Evolutionary conservation across 2,329 filamentous ascomycete species (phyloP).

Genomic region (Verruconis gallopava): DNA sequence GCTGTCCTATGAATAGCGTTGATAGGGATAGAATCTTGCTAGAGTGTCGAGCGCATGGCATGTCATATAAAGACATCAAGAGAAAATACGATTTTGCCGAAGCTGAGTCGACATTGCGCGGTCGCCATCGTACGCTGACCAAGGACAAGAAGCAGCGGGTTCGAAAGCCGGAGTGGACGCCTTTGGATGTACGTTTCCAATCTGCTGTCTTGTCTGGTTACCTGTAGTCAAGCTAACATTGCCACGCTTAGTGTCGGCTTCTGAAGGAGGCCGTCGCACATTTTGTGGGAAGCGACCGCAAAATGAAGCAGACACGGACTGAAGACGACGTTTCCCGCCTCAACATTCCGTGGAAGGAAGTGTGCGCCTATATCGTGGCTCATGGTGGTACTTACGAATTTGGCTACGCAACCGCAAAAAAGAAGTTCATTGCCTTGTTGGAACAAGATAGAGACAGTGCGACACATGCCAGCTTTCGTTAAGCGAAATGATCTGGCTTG

Average conservation of each 20-base stretch:
- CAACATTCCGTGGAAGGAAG: neutral
- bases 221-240: too few relatives aligned
- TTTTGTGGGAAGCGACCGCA: neutral
- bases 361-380: conserved; percentile 32
- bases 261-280: neutral
- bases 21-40: too few relatives aligned
- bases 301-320: neutral
- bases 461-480: too few relatives aligned
- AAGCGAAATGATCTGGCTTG: too few relatives aligned
- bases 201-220: too few relatives aligned
- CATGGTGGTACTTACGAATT: conserved; percentile 45
- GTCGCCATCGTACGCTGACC: conserved; percentile 51
- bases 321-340: neutral
- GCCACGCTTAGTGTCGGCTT: too few relatives aligned
- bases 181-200: conserved; percentile 52
- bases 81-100: neutral
- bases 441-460: neutral
- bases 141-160: conserved; percentile 50
- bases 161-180: conserved; percentile 51
- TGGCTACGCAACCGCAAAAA: conserved; percentile 48
- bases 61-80: conserved; percentile 1
- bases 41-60: too few relatives aligned
- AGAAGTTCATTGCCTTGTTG: conserved; percentile 37
- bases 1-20: too few relatives aligned
- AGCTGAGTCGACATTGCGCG: conserved; percentile 60